phyloP scores from a whole-genome alignment of 1,139 yeast genomes.

The Yamadazyma songkhlaensis region DNA sequence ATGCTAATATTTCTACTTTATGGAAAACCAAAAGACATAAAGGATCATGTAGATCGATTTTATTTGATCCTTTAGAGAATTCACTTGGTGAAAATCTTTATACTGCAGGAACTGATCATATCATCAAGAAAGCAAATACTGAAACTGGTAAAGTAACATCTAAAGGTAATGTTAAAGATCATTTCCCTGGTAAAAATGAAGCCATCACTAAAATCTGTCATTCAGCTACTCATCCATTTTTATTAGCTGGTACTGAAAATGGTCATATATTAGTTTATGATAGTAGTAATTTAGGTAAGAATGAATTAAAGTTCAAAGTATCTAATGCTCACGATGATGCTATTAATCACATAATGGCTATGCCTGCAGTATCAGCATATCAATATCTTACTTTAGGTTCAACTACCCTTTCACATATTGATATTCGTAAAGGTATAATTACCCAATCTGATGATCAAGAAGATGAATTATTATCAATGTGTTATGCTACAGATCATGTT shows the following conservation, averaged over 20 bases:
- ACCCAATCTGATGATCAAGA: constrained; percentile 84
- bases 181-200: constrained; percentile 27
- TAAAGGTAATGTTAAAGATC: constrained; percentile 37
- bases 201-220: constrained; percentile 61
- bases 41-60: constrained; percentile 76
- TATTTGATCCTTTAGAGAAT: constrained; percentile 53
- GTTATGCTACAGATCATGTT: constrained; percentile 52
- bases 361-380: constrained; percentile 71
- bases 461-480: constrained; percentile 79
- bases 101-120: constrained; percentile 78
- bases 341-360: constrained; percentile 67
- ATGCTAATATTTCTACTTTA: constrained; percentile 31
- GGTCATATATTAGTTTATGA: constrained; percentile 68
- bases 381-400: constrained; percentile 82
- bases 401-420: constrained; percentile 77
- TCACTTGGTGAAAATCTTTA: constrained; percentile 53
- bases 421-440: constrained; percentile 66
- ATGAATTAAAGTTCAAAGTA: constrained; percentile 40
- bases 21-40: constrained; percentile 94
- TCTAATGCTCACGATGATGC: constrained; percentile 68
- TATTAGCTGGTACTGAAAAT: constrained; percentile 76
- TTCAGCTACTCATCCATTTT: constrained; percentile 60
- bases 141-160: constrained; percentile 73
- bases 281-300: constrained; percentile 43
- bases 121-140: constrained; percentile 71